These are phyloP conservation scores for Exophiala phaeomuriformis DNA, from an alignment of 2,329 filamentous ascomycete genomes.

Conservation along the genomic window DNA sequence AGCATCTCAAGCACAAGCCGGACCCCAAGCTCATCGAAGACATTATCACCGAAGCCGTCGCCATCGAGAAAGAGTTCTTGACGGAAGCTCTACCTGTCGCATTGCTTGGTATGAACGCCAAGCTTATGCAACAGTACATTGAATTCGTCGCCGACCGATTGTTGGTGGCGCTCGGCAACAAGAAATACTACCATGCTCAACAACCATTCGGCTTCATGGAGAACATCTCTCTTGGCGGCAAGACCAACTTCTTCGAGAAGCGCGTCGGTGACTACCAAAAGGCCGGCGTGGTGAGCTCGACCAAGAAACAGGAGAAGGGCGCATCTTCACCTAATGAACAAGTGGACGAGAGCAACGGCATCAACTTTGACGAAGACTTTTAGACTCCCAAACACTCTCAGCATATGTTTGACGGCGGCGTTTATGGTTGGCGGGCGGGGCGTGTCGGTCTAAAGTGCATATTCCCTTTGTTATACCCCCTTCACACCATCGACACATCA, in stretches of 20 bases:
- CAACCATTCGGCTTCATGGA: slow-evolving; percentile 99
- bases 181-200: slow-evolving; percentile 82
- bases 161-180: slow-evolving; percentile 83
- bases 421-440: slow-evolving; percentile 3
- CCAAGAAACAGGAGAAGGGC: slow-evolving; percentile 61
- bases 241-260: slow-evolving; percentile 99
- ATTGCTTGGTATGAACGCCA: slow-evolving; percentile 94
- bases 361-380: slow-evolving; percentile 95
- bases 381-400: slow-evolving; percentile 44
- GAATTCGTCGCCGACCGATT: slow-evolving; percentile 98
- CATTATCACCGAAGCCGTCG: slow-evolving; percentile 90
- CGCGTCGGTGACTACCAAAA: slow-evolving; percentile 99
- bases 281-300: slow-evolving; percentile 94
- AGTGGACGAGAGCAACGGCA: slow-evolving; percentile 55
- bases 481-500: slow-evolving; percentile 8
- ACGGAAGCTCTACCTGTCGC: slow-evolving; percentile 89
- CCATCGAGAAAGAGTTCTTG: slow-evolving; percentile 95
- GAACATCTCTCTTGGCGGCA: slow-evolving; percentile 96
- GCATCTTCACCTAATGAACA: slow-evolving; percentile 44
- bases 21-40: slow-evolving; percentile 70
- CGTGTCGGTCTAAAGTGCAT: slow-evolving; percentile 3
- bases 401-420: slow-evolving; percentile 12
- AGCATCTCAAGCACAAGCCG: slow-evolving; percentile 90
- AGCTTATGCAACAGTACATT: slow-evolving; percentile 99
- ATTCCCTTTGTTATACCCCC: slow-evolving; percentile 15